Base-by-base conservation (phyloP, 2,329 filamentous ascomycete genomes). In the Sporothrix inflata region DNA sequence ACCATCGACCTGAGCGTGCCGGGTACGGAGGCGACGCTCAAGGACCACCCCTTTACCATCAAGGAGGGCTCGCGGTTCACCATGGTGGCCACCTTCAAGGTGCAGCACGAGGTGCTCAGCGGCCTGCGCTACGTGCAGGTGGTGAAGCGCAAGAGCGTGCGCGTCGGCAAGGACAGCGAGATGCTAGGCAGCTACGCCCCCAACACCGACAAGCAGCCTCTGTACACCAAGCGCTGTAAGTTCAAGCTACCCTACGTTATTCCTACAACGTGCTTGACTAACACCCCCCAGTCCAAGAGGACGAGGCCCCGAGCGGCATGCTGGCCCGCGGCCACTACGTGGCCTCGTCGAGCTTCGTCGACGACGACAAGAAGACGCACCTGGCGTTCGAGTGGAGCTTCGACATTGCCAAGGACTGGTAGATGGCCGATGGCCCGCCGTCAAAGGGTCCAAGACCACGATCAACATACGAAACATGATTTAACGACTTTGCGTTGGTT, bases 181-280 rank as follows among this genome's bases (percentile, higher is more conserved):
- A 99, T 99, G 96, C 92, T 99, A 88, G 94, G 95, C 77, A 97
- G 93, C 78, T 99, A 95, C 80, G 92, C 94, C 71, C 96, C 96
- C 76, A 98, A 91, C 85, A 98, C 95, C 21, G 92, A 94, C 75
- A 92, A 94, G 83, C 93, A 93, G 83, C 90, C 92, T 11, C 82
- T 91, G 75, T 97, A 98, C 83, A 90, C 90, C 82, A 98, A 98
- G 88, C 92, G 92, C 80, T 98, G 94, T 97, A 89, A 84, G 93
- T 85, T 3, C 30, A 34, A 34, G 6, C 3, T 34, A 34, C 30
- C 30, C 30, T 34, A 34, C 30, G 6, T 34, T 34, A 3, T 34
- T 34, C 30, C 30, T 6, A 34, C 30, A 6, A 34, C 3, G 30
- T 6, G 6, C 30, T 6, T 6, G 6, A 0, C 12, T 47, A 16